Evolutionary conservation across 2,329 filamentous ascomycete species (phyloP), one percentile per base, ranked within the genome.

Genomic region (Fusarium sp.): DNA sequence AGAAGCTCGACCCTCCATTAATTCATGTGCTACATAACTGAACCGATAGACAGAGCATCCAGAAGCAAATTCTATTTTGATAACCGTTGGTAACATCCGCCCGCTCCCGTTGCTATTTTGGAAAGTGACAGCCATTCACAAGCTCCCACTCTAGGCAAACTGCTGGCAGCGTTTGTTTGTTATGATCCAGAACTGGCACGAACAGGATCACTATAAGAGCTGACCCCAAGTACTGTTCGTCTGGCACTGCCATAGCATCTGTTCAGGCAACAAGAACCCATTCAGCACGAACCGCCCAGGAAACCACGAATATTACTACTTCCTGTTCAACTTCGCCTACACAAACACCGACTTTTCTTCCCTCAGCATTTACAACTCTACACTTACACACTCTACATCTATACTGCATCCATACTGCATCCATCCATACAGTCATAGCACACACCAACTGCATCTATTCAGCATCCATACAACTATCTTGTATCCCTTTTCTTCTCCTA

Each of bases 61-160:
- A 11, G 18, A n/a, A n/a, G 18, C 18, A 3, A n/a, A 2, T n/a
- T 37, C 34, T 37, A n/a, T n/a, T 11, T n/a, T n/a, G 10, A 37
- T 37, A n/a, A 37, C 18, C 9, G 34, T 37, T 37, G 34, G 18
- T 37, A n/a, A n/a, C 34, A 37, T n/a, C 18, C 34, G 34, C n/a
- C 34, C 18, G 34, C 18, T 37, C 5, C 34, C 34, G 34, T 37
- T 37, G 18, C 34, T 20, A 3, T 20, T 20, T 37, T 37, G 34
- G 7, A 37, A 13, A n/a, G 0, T n/a, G 9, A n/a, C 9, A 6
- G 5, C 4, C 6, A 37, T n/a, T 37, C 34, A 37, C 9, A 0
- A n/a, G 9, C 4, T 37, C 1, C 9, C 18, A 5, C 2, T n/a
- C 9, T 11, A 37, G 9, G 34, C 34, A 37, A 37, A n/a, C 34